Evolutionary conservation across 2,329 filamentous ascomycete genomes (phyloP), one percentile per base, ranked within the genome.

Genomic region (Ascochyta lentis): DNA sequence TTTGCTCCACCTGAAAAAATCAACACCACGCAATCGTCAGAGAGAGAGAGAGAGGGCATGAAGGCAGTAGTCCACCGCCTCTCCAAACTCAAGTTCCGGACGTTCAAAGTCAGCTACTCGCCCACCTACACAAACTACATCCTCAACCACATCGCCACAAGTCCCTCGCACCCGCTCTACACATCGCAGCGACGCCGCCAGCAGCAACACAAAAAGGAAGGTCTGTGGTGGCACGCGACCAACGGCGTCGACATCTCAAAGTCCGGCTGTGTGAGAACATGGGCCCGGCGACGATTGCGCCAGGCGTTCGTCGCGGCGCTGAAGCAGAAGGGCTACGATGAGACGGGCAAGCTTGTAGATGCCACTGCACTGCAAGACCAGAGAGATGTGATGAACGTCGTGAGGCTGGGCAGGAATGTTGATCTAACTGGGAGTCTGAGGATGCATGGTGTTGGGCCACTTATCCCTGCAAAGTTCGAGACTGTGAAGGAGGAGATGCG

Each of bases 201-300:
- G 10, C 33, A 41, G 2, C 53, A 60, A 24, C 61, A 64, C n/a
- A 64, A 64, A 19, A 58, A 57, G 23, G 61, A 71, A 19, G 66
- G 68, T 0, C 64, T 76, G 2, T 75, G 71, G 72, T 73, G 71
- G 73, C 61, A 71, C 50, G 63, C 65, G 5, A 70, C 66, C 3
- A 63, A 64, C 2, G 50, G 58, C 9, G 13, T 54, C 12, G 66
- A 66, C 13, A 45, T 68, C 19, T 69, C 64, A 24, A 75, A 71
- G 54, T 72, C 67, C 6, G 65, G 63, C 22, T 71, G 70, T 15
- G 70, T 76, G 38, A 46, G 73, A 35, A 52, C 66, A 31, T 75
- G 72, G 72, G 63, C 67, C 10, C 60, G 65, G 34, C 58, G 73
- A 26, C 61, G 72, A 19, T 53, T 75, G 51, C 63, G 65, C 38